Conservation (phyloP, 352 stramenopile genomes). For the Phytophthora ohioensis region DNA sequence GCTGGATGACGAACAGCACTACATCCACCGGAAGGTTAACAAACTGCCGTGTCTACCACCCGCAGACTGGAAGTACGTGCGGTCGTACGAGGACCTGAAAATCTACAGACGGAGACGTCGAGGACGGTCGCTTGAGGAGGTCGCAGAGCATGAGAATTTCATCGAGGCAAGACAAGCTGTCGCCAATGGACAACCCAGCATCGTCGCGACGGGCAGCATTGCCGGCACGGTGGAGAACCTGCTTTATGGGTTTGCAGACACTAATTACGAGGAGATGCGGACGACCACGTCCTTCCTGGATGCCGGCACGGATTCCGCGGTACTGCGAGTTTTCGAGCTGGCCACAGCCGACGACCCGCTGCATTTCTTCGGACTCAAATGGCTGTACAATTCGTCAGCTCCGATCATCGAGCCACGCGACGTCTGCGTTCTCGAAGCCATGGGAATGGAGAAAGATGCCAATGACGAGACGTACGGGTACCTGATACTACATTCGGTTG, state of each 20-base stretch:
- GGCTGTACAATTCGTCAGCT: slow-evolving; percentile 34
- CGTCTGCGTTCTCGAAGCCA: slow-evolving; percentile 41
- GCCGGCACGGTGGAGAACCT: slow-evolving; percentile 45
- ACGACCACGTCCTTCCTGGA: slow-evolving; percentile 43
- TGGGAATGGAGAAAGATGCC: slow-evolving; percentile 39
- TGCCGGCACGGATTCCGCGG: slow-evolving; percentile 34
- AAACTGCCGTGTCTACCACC: slow-evolving; percentile 42
- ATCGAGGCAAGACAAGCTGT: slow-evolving; percentile 17
- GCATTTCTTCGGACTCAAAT: slow-evolving; percentile 53
- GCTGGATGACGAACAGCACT: slow-evolving; percentile 42
- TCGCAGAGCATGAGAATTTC: slow-evolving; percentile 34
- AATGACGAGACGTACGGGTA: slow-evolving; percentile 46
- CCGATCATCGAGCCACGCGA: slow-evolving; percentile 42
- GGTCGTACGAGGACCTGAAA: slow-evolving; percentile 46
- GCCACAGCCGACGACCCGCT: slow-evolving; percentile 40
- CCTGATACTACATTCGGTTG: slow-evolving; percentile 43
- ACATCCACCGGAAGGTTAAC: slow-evolving; percentile 19
- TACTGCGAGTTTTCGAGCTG: slow-evolving; percentile 44
- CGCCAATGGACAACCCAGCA: slow-evolving; percentile 36
- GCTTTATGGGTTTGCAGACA: slow-evolving; percentile 41
- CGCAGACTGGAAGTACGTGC: slow-evolving; percentile 53
- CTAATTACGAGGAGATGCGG: slow-evolving; percentile 40
- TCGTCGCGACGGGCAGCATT: slow-evolving; percentile 48
- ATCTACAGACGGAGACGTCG: slow-evolving; percentile 41
- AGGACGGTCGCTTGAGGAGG: slow-evolving; percentile 23